Evolutionary conservation across 768 basidiomycete species (phyloP).

Genomic region (Mycena amicta): DNA sequence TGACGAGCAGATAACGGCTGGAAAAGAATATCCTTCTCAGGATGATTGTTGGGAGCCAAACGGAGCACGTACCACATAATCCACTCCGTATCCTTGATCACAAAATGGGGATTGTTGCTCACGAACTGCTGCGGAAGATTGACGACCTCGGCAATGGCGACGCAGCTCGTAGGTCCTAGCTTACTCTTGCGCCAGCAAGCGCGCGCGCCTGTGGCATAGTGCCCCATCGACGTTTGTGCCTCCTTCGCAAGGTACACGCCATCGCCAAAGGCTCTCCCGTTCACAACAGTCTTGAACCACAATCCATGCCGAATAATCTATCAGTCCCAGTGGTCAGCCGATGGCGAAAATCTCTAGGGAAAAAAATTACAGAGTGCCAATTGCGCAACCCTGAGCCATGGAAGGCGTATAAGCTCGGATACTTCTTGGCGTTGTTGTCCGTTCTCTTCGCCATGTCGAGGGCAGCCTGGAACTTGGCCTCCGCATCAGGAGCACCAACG

Average conservation of each 20-base stretch:
- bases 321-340: too few species aligned
- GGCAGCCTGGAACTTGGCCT: conserved; percentile 60
- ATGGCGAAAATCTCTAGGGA: too few species aligned
- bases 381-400: conserved; percentile 67
- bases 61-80: conserved; percentile 61
- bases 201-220: conserved; percentile 40
- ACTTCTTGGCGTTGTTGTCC: conserved; percentile 44
- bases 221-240: conserved; percentile 46
- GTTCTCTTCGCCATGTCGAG: conserved; percentile 40
- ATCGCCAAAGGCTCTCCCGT: conserved; percentile 68
- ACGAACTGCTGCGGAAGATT: conserved; percentile 61
- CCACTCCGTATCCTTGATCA: conserved; percentile 68
- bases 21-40: too few species aligned
- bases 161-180: conserved; percentile 48
- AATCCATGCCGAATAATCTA: conserved; percentile 75
- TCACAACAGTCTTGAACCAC: conserved; percentile 55
- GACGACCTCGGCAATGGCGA: conserved; percentile 67
- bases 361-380: conserved; percentile 69
- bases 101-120: conserved; percentile 53
- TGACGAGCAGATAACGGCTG: conserved; percentile 68
- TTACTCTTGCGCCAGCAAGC: conserved; percentile 55
- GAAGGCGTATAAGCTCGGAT: conserved; percentile 62
- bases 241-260: conserved; percentile 74
- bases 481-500: conserved; percentile 72
- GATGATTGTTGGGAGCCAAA: too few species aligned